Conservation (phyloP, 23 red algal species). For the Gracilaria vermiculophylla region DNA sequence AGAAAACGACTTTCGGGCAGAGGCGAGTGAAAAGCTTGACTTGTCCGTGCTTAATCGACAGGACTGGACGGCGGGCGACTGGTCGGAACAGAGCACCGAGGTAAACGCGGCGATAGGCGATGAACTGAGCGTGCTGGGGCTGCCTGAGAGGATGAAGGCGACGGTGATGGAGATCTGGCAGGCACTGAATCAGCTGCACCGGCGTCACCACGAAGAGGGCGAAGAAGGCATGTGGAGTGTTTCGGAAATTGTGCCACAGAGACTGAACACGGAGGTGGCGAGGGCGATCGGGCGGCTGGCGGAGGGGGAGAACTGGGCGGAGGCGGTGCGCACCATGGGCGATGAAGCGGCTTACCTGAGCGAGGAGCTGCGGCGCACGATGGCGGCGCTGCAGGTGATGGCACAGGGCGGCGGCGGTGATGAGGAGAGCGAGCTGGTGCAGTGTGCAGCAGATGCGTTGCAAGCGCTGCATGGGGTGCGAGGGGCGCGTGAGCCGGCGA, state of each 20-base stretch:
- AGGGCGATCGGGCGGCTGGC: neutral
- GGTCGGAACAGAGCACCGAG: neutral
- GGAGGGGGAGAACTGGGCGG: neutral
- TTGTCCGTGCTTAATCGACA: neutral
- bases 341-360: neutral
- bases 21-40: slow-evolving; percentile 3
- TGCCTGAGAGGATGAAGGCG: neutral
- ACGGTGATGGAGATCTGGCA: slow-evolving; percentile 30
- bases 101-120: neutral
- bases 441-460: no score
- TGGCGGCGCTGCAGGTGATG: neutral
- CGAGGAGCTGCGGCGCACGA: neutral
- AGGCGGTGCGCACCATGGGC: neutral
- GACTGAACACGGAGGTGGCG: neutral
- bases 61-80: neutral
- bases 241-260: neutral
- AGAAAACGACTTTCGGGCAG: neutral
- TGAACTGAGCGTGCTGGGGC: neutral
- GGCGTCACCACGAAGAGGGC: slow-evolving; percentile 13
- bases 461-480: no score
- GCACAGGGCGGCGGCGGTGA: no score
- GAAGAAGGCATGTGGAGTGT: neutral
- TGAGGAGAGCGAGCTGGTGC: no score
- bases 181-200: slow-evolving; percentile 42
- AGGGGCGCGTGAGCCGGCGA: no score